phyloP scores from a whole-genome alignment of 73 alveolate genomes.

The Paramecium sexaurelia region DNA sequence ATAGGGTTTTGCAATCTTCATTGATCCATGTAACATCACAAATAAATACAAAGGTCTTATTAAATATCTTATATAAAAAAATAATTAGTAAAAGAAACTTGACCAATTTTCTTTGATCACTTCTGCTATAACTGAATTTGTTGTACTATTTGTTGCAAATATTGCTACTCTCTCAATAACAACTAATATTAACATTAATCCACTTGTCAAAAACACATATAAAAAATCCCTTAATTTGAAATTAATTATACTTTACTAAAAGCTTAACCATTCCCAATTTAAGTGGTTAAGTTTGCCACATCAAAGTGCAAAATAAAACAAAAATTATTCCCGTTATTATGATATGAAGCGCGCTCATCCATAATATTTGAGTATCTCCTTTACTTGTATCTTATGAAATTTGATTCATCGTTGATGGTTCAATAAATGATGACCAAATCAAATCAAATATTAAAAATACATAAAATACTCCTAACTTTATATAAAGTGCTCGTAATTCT shows the following conservation, averaged over 20 bases:
- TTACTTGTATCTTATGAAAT: background rate
- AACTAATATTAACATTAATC: slow-evolving; percentile 20
- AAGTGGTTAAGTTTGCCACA: slow-evolving; percentile 48
- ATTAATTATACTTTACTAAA: background rate
- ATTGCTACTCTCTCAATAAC: slow-evolving; percentile 44
- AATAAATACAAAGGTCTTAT: background rate
- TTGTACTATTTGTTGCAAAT: background rate
- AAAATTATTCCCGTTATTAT: slow-evolving; percentile 27
- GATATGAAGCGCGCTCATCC: slow-evolving; percentile 38
- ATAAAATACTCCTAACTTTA: slow-evolving; percentile 30
- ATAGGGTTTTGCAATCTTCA: background rate
- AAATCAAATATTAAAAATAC: slow-evolving; percentile 11
- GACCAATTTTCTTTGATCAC: background rate
- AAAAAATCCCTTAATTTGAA: slow-evolving; percentile 9
- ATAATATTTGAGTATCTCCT: background rate
- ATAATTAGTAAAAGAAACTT: background rate
- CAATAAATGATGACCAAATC: slow-evolving; percentile 54
- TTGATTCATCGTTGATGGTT: background rate
- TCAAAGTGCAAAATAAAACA: slow-evolving; percentile 8
- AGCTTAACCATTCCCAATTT: slow-evolving; percentile 22
- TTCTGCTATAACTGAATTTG: background rate
- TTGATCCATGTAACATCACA: slow-evolving; percentile 48
- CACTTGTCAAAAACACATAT: background rate
- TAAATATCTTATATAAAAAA: slow-evolving; percentile 9
- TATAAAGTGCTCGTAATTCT: background rate